Conservation (phyloP, 1,139 yeast genomes). For the Suhomyces panamericanus region DNA sequence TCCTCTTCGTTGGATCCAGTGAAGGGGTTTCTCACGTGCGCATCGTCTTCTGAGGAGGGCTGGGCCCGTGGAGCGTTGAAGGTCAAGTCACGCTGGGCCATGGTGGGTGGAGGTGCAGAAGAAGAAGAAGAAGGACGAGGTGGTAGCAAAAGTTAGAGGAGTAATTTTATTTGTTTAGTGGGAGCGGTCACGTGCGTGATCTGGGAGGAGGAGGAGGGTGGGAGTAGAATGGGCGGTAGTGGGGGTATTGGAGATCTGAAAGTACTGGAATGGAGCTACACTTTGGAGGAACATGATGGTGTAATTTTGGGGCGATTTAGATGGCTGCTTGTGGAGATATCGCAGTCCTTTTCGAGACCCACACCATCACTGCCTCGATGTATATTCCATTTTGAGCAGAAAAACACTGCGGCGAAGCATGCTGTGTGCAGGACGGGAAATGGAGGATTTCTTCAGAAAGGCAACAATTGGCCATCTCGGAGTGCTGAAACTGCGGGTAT, state of each 20-base stretch:
- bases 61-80: slow-evolving; percentile 28
- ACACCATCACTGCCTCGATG: slow-evolving; percentile 6
- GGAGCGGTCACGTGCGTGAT: slow-evolving; percentile 9
- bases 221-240: neutral
- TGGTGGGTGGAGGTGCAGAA: slow-evolving; percentile 14
- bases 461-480: too few species aligned
- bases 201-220: neutral
- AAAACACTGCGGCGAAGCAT: slow-evolving; percentile 4
- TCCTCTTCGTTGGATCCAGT: slow-evolving; percentile 18
- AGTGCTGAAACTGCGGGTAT: too few species aligned
- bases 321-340: neutral
- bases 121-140: neutral
- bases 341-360: neutral
- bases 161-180: slow-evolving; percentile 7
- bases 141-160: neutral
- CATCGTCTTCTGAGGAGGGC: slow-evolving; percentile 13
- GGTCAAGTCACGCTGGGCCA: slow-evolving; percentile 41
- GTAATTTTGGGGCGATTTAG: neutral
- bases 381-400: slow-evolving; percentile 10
- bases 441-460: too few species aligned
- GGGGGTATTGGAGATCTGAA: neutral
- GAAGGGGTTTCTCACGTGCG: slow-evolving; percentile 13
- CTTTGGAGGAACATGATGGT: neutral
- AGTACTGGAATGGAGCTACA: neutral
- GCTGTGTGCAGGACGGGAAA: neutral